Conservation (phyloP, 2,329 filamentous ascomycete species). For the Cladosporium colombiae region DNA sequence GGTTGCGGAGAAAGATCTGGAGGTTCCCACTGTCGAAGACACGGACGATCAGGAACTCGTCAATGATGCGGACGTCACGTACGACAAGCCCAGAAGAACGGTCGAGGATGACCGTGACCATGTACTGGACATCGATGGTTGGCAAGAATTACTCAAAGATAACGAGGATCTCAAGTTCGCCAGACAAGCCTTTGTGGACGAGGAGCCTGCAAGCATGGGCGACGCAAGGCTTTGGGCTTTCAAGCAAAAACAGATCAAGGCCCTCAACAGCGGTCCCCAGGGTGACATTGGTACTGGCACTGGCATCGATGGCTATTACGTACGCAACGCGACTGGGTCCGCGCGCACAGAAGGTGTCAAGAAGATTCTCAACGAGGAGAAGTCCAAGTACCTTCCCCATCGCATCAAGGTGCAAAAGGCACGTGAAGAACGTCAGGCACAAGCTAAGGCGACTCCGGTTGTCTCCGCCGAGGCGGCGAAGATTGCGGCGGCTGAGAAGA, state of each 20-base stretch:
- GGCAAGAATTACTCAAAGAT: constrained; percentile 69
- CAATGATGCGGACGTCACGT: constrained; percentile 59
- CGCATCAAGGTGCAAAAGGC: constrained; percentile 94
- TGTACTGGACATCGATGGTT: constrained; percentile 69
- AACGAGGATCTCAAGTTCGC: constrained; percentile 65
- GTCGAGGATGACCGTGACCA: constrained; percentile 66
- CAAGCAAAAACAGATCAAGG: constrained; percentile 72
- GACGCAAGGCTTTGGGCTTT: constrained; percentile 67
- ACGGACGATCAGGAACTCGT: constrained; percentile 49
- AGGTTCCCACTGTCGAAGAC: constrained; percentile 56
- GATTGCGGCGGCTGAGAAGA: constrained; percentile 70
- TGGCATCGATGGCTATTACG: constrained; percentile 70
- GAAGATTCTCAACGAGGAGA: constrained; percentile 95
- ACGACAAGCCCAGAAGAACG: constrained; percentile 60
- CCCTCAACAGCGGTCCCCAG: constrained; percentile 61
- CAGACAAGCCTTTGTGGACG: constrained; percentile 51
- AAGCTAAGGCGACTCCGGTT: constrained; percentile 63
- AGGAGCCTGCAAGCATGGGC: constrained; percentile 52
- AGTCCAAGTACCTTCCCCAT: constrained; percentile 96
- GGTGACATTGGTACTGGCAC: constrained; percentile 56
- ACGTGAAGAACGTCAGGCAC: constrained; percentile 85
- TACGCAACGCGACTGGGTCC: constrained; percentile 79
- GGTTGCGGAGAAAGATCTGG: constrained; percentile 39
- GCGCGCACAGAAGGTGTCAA: constrained; percentile 91
- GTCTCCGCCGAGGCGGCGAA: constrained; percentile 67